A percentile compares a stretch with the other conserved stretches of the same genome.
phyloP scores from a whole-genome alignment of 2,329 filamentous ascomycete species.

The Colletotrichum horii region DNA sequence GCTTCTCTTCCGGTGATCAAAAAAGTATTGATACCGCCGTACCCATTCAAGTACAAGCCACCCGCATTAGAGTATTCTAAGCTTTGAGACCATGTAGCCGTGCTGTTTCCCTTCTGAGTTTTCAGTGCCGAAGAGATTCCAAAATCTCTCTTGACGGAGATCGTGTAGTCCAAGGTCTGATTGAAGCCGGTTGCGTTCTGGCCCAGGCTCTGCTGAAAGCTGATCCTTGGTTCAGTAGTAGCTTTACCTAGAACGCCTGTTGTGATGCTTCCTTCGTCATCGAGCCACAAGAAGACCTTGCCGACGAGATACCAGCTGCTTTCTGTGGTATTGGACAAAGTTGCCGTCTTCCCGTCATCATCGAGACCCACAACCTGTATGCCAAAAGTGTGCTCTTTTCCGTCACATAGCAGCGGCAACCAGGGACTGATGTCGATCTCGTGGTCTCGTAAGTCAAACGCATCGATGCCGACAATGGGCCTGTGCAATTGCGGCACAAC shows the following conservation, averaged over 20 bases:
- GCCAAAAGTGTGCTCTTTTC: conserved; percentile 67
- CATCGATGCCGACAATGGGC: conserved; percentile 78
- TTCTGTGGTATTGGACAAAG: conserved; percentile 59
- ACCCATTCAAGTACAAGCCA: conserved; percentile 25
- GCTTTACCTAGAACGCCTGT: conserved; percentile 47
- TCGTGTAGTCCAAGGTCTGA: conserved; percentile 62
- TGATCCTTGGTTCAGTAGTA: conserved; percentile 46
- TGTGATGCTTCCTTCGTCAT: conserved; percentile 54
- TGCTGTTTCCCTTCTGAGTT: conserved; percentile 47
- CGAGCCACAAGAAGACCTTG: conserved; percentile 80
- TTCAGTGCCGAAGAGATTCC: conserved; percentile 56
- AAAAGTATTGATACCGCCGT: conserved; percentile 31
- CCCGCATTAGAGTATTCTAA: conserved; percentile 62
- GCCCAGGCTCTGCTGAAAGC: conserved; percentile 51
- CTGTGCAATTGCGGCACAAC: conserved; percentile 79
- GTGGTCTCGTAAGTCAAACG: conserved; percentile 79
- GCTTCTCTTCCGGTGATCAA: conserved; percentile 33
- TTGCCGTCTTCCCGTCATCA: conserved; percentile 45
- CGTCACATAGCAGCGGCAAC: conserved; percentile 72
- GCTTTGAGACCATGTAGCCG: conserved; percentile 60
- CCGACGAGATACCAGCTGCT: conserved; percentile 78
- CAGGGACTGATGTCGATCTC: conserved; percentile 85
- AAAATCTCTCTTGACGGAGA: conserved; percentile 60
- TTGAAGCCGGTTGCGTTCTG: conserved; percentile 59
- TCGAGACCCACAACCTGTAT: conserved; percentile 73